These are phyloP conservation scores for Fimicolochytrium jonesii DNA, from an alignment of 192 early-diverging fungal species.

Conservation along the genomic window DNA sequence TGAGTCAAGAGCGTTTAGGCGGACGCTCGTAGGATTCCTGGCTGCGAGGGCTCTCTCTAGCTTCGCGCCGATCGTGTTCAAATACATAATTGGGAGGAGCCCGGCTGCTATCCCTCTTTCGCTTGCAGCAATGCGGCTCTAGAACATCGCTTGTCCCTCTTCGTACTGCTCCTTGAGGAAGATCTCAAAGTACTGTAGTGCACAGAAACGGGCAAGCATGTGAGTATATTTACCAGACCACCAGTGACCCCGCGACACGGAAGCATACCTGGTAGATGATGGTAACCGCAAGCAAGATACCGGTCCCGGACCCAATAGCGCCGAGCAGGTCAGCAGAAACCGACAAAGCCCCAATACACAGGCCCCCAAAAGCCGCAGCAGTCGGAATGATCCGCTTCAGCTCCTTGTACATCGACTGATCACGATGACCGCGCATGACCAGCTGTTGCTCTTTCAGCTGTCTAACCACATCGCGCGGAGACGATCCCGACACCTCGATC, in stretches of 20 bases:
- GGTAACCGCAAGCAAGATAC: slow-evolving; percentile 96
- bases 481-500: slow-evolving; percentile 98
- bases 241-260: background rate
- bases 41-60: too few relatives aligned
- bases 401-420: slow-evolving; percentile 98
- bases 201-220: background rate
- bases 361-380: slow-evolving; percentile 95
- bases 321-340: slow-evolving; percentile 94
- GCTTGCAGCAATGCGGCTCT: too few relatives aligned
- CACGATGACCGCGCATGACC: slow-evolving; percentile 90
- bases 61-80: too few relatives aligned
- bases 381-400: slow-evolving; percentile 98
- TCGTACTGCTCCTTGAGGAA: slow-evolving; percentile 91
- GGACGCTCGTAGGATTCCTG: too few relatives aligned
- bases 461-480: slow-evolving; percentile 93
- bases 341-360: slow-evolving; percentile 91
- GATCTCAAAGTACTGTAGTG: slow-evolving; percentile 77
- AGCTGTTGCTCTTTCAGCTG: slow-evolving; percentile 98
- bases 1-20: too few relatives aligned
- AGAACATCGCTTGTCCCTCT: slow-evolving; percentile 36
- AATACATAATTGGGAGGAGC: too few relatives aligned
- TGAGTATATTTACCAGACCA: background rate
- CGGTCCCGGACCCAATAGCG: slow-evolving; percentile 98
- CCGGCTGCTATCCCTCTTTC: too few relatives aligned
- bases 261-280: slow-evolving; percentile 84